Percentiles rank a stretch among this genome's conserved stretches.
Evolutionary conservation across 345 rosid species (phyloP).

Genomic region (Isatis tinctoria): DNA sequence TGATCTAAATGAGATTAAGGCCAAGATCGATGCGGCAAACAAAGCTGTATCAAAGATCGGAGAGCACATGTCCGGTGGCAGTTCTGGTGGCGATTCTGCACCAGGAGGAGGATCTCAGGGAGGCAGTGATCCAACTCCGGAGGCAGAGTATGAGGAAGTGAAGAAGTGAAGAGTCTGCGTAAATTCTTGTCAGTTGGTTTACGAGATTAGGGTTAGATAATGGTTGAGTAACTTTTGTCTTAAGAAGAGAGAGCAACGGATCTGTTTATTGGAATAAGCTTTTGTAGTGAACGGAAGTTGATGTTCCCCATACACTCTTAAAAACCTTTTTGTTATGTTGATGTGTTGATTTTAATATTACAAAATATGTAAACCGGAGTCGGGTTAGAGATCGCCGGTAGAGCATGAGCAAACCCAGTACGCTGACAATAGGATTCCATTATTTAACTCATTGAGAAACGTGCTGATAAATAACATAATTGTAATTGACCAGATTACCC

Average conservation of each 20-base stretch:
- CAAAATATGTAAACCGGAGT: not conserved
- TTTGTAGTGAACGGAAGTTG: slow-evolving; percentile 3
- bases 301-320: not conserved
- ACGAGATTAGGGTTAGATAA: slow-evolving; percentile 17
- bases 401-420: not conserved
- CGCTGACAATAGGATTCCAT: not conserved
- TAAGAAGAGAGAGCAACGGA: not conserved
- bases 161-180: slow-evolving; percentile 40
- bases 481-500: slow-evolving; percentile 6
- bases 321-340: not conserved
- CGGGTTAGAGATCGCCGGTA: no score
- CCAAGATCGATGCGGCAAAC: slow-evolving; percentile 75
- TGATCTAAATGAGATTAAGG: slow-evolving; percentile 56
- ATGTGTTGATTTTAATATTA: not conserved
- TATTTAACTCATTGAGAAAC: not conserved
- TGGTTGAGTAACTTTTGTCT: not conserved
- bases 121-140: slow-evolving; percentile 70
- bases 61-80: slow-evolving; percentile 58
- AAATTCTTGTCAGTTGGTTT: slow-evolving; percentile 17
- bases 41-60: slow-evolving; percentile 88
- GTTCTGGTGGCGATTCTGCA: slow-evolving; percentile 32
- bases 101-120: slow-evolving; percentile 63
- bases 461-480: not conserved
- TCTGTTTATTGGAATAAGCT: slow-evolving; percentile 17
- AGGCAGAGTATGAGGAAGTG: slow-evolving; percentile 86